Evolutionary conservation across 2,329 filamentous ascomycete genomes (phyloP), one percentile per base, ranked within the genome.

Genomic region (Lasiodiplodia citricola): DNA sequence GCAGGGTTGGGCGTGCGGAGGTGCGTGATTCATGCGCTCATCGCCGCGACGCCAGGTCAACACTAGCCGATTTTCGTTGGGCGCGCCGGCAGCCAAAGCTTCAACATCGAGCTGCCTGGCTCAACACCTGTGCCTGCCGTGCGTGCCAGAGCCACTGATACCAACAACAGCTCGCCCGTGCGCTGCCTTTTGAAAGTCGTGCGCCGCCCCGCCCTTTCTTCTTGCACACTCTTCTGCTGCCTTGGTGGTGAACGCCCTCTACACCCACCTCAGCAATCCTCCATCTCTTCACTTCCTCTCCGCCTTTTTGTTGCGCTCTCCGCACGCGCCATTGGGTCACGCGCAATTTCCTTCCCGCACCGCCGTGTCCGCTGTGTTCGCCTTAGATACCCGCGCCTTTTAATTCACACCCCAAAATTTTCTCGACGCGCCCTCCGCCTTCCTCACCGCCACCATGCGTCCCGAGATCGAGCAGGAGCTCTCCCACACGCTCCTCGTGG

Each of bases 391-490:
- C 69, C 69, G 37, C 57, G 52, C 25, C 44, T 51, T 41, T 67
- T 70, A 64, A 67, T 66, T 69, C 60, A 14, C 21, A 47, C n/a
- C 47, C 60, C 60, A 52, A 63, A 64, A 64, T 38, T 65, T 47
- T 57, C 52, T 56, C 60, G 41, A 16, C 50, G n/a, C 65, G 35
- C n/a, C 44, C 66, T 60, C 67, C 37, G 47, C 50, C 58, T 31
- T 38, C 52, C 25, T 37, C 67, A 57, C 67, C 58, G 67, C 67
- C 67, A 65, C 31, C 76, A 98, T 98, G 95, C 93, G 93, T 87
- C 96, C 96, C 82, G 96, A 99, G 89, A 87, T 98, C 83, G 95
- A 99, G 90, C 96, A 99, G 85, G 96, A 99, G 87, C 92, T 99
- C 82, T 92, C 96, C 79, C 95, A 99, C 84, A 98, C 95, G 74